Percentiles rank a stretch among this genome's conserved stretches.
phyloP scores from a whole-genome alignment of 495 filamentous ascomycete species.

The Penicillium paradoxum region DNA sequence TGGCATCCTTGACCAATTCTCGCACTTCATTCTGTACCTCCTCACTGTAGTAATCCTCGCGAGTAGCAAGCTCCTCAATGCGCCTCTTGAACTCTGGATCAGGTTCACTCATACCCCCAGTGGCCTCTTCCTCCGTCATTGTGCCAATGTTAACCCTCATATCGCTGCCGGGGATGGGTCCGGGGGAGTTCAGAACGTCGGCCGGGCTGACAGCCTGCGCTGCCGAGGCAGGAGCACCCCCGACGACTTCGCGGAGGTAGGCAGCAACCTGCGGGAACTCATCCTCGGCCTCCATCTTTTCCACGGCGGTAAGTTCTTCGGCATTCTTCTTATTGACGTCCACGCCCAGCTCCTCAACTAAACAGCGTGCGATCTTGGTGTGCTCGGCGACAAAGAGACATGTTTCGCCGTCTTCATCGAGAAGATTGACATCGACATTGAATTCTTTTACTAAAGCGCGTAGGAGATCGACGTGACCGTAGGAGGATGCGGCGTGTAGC shows the following conservation, averaged over 20 bases:
- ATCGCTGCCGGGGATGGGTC: conserved; percentile 56
- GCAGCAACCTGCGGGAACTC: conserved; percentile 64
- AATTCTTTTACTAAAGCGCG: conserved; percentile 72
- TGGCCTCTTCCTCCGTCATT: conserved; percentile 56
- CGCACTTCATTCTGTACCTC: conserved; percentile 66
- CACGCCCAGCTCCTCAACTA: conserved; percentile 77
- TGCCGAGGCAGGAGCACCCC: conserved; percentile 16
- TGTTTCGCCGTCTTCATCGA: conserved; percentile 87
- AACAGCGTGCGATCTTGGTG: conserved; percentile 63
- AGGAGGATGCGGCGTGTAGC: conserved; percentile 86
- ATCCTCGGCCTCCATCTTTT: conserved; percentile 65
- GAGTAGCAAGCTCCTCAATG: conserved; percentile 71
- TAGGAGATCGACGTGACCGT: conserved; percentile 77
- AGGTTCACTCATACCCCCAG: conserved; percentile 38
- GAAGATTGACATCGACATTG: conserved; percentile 69
- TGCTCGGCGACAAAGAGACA: conserved; percentile 82
- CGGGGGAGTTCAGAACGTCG: conserved; percentile 36
- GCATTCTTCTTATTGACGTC: conserved; percentile 56
- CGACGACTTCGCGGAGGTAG: conserved; percentile 55
- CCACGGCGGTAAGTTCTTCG: conserved; percentile 63
- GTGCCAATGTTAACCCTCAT: conserved; percentile 63
- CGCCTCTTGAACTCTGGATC: conserved; percentile 68
- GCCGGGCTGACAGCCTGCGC: conserved; percentile 3
- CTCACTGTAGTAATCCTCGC: conserved; percentile 66
- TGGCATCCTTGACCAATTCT: conserved; percentile 63